Percentiles rank a stretch among this genome's conserved stretches.
Conservation (phyloP, 805 yeast genomes). For the Wickerhamomyces alni region DNA sequence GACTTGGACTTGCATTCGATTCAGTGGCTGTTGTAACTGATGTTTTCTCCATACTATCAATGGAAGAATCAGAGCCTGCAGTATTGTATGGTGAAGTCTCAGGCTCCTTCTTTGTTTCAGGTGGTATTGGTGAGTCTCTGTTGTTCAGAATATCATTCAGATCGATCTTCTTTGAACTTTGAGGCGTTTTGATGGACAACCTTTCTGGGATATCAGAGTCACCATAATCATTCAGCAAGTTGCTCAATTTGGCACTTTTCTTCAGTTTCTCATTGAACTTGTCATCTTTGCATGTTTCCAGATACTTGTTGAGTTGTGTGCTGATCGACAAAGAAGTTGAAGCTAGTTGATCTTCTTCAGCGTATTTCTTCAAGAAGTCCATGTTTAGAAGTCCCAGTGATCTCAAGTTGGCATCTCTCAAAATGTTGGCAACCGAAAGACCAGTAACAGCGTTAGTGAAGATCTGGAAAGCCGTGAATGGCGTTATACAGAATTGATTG, state of each 20-base stretch:
- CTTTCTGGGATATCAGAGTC: slow-evolving; percentile 24
- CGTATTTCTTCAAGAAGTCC: slow-evolving; percentile 23
- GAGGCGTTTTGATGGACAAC: slow-evolving; percentile 8
- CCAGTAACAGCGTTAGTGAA: slow-evolving; percentile 32
- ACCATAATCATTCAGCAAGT: slow-evolving; percentile 27
- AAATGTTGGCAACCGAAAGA: slow-evolving; percentile 26
- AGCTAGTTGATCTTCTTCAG: slow-evolving; percentile 27
- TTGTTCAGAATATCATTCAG: slow-evolving; percentile 11
- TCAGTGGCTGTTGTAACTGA: neutral
- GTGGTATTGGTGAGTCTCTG: neutral
- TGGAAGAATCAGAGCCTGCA: neutral
- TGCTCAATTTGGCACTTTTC: slow-evolving; percentile 21
- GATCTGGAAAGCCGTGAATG: slow-evolving; percentile 33
- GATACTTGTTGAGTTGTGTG: slow-evolving; percentile 21
- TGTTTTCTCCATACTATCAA: neutral
- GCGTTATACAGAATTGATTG: slow-evolving; percentile 29
- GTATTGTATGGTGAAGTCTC: neutral
- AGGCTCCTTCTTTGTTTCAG: neutral
- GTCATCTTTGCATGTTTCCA: slow-evolving; percentile 13
- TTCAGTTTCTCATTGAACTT: slow-evolving; percentile 12
- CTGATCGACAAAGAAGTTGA: slow-evolving; percentile 26
- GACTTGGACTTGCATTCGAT: neutral
- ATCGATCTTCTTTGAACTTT: slow-evolving; percentile 7
- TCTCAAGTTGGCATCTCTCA: slow-evolving; percentile 20
- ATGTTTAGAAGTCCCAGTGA: slow-evolving; percentile 21